These are phyloP conservation scores for Garcia nutans DNA, from an alignment of 345 rosid genomes.

Conservation along the genomic window DNA sequence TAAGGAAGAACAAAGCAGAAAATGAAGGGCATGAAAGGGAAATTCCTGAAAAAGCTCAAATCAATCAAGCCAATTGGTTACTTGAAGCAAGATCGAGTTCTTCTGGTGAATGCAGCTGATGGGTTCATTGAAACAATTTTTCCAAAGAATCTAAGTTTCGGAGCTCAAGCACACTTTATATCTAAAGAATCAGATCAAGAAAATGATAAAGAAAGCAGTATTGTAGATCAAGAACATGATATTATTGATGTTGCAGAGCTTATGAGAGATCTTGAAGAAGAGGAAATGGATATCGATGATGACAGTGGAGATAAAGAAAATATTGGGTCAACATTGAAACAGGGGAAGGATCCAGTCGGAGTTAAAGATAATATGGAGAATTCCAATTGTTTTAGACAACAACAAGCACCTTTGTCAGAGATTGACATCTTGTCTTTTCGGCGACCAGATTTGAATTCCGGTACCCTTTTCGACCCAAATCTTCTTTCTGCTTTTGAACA, in stretches of 20 bases:
- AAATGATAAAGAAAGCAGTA: background rate
- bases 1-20: background rate
- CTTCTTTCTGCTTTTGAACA: slow-evolving; percentile 62
- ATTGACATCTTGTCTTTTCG: slow-evolving; percentile 52
- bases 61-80: slow-evolving; percentile 57
- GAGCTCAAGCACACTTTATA: slow-evolving; percentile 28
- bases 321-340: slow-evolving; percentile 32
- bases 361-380: slow-evolving; percentile 21
- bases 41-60: slow-evolving; percentile 61
- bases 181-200: slow-evolving; percentile 31
- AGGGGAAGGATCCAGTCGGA: background rate
- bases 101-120: slow-evolving; percentile 55
- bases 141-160: slow-evolving; percentile 29
- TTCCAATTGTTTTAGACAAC: slow-evolving; percentile 5
- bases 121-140: slow-evolving; percentile 41
- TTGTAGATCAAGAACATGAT: slow-evolving; percentile 32
- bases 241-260: slow-evolving; percentile 46
- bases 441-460: slow-evolving; percentile 68
- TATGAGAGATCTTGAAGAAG: slow-evolving; percentile 46
- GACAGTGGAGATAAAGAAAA: slow-evolving; percentile 55
- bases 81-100: slow-evolving; percentile 65
- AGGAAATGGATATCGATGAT: slow-evolving; percentile 32
- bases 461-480: slow-evolving; percentile 72
- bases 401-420: slow-evolving; percentile 43
- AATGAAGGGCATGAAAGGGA: slow-evolving; percentile 82